Evolutionary conservation across 352 stramenopile species (phyloP).

Genomic region (Globisporangium uncinulatum): DNA sequence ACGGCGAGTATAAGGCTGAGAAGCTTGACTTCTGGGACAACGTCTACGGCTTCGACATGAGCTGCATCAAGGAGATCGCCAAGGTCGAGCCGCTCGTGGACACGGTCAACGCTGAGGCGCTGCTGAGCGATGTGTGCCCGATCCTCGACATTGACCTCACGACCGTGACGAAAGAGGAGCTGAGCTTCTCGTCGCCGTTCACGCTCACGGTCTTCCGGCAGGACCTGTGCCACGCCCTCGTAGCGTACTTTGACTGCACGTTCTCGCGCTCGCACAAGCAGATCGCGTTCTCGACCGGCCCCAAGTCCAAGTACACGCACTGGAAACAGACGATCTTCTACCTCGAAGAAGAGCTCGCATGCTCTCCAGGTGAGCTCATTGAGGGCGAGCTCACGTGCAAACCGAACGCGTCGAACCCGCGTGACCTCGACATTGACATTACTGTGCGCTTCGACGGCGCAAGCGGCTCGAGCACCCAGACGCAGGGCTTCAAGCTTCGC

Average conservation of each 20-base stretch:
- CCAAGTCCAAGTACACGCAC: conserved; percentile 95
- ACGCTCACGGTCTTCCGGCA: conserved; percentile 88
- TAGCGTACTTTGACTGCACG: conserved; percentile 98
- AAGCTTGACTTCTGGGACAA: conserved; percentile 98
- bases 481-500: conserved; percentile 78
- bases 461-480: conserved; percentile 56
- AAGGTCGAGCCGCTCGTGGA: conserved; percentile 97
- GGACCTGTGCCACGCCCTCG: conserved; percentile 95
- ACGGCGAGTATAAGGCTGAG: conserved; percentile 92
- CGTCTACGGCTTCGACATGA: conserved; percentile 99
- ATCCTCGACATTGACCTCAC: conserved; percentile 92
- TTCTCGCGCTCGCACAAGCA: conserved; percentile 96
- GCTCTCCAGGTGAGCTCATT: conserved; percentile 84
- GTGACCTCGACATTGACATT: conserved; percentile 92
- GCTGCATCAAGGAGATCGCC: conserved; percentile 95
- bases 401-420: conserved; percentile 90
- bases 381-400: conserved; percentile 86
- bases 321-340: conserved; percentile 99
- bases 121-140: conserved; percentile 89
- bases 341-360: conserved; percentile 82
- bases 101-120: conserved; percentile 89
- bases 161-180: conserved; percentile 92
- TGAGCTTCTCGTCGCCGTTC: conserved; percentile 92
- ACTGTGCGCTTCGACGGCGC: conserved; percentile 71
- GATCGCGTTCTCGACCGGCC: conserved; percentile 94